Evolutionary conservation across 2,329 filamentous ascomycete species (phyloP).

Genomic region (Aspergillus neotritici): DNA sequence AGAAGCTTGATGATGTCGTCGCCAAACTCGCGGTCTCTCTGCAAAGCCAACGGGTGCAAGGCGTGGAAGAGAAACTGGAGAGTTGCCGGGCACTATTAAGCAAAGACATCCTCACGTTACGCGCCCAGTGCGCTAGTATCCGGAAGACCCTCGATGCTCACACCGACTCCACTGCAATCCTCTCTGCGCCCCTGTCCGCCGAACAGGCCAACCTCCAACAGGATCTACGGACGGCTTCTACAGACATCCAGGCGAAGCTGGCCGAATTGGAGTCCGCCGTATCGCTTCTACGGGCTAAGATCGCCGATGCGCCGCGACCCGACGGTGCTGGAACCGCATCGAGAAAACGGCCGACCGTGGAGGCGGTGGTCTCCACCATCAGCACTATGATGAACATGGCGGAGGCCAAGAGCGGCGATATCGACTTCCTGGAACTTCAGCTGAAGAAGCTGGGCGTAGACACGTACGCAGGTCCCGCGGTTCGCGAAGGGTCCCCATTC

Average conservation of each 20-base stretch:
- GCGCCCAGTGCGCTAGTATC: slow-evolving; percentile 71
- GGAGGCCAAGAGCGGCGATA: slow-evolving; percentile 82
- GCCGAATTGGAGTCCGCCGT: slow-evolving; percentile 74
- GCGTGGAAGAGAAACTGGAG: slow-evolving; percentile 63
- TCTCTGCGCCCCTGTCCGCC: slow-evolving; percentile 69
- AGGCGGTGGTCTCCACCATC: slow-evolving; percentile 87
- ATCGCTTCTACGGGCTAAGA: slow-evolving; percentile 69
- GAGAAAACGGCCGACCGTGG: slow-evolving; percentile 68
- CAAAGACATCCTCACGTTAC: slow-evolving; percentile 65
- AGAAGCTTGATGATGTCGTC: slow-evolving; percentile 60
- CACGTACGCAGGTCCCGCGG: slow-evolving; percentile 17
- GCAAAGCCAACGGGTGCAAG: slow-evolving; percentile 61
- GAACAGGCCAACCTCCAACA: slow-evolving; percentile 81
- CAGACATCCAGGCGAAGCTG: slow-evolving; percentile 66
- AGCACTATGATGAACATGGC: slow-evolving; percentile 87
- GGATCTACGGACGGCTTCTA: slow-evolving; percentile 71
- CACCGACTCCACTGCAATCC: slow-evolving; percentile 63
- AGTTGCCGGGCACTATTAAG: slow-evolving; percentile 60
- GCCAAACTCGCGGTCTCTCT: slow-evolving; percentile 61
- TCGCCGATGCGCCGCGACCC: slow-evolving; percentile 54
- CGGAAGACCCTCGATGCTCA: slow-evolving; percentile 67
- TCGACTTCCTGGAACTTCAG: slow-evolving; percentile 83
- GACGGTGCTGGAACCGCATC: slow-evolving; percentile 40
- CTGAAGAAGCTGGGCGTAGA: slow-evolving; percentile 65
- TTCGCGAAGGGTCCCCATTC: slow-evolving; percentile 36